Evolutionary conservation across 1,139 yeast species (phyloP), one percentile per base, ranked within the genome.

Genomic region (Saccharomyces hybrid): DNA sequence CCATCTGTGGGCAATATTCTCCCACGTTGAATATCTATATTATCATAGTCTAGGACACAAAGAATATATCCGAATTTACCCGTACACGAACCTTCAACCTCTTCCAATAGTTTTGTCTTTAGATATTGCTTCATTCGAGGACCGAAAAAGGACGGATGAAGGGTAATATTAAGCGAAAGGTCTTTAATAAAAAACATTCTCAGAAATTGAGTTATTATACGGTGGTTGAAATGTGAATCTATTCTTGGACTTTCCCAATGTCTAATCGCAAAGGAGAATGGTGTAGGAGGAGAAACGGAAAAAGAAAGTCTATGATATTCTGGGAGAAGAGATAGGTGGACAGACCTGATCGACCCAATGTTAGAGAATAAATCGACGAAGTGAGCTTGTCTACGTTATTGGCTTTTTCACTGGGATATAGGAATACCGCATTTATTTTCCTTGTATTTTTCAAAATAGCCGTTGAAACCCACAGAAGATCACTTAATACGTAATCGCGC

Each of bases 1-100:
- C 99, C 99, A 55, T 79, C 80, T 11, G 93, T 85, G 1, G 99
- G 96, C 51, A 93, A 80, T 59, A 93, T 88, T 64, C 89, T 78
- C 31, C 99, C 99, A 64, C 89, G 86, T 51, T 97, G 99, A 49
- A 93, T 96, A 68, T 93, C 97, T 58, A 95, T 89, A 63, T 85
- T 83, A 86, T 88, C 89, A 61, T 96, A 89, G 68, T 93, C 99
- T 69, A 93, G 78, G 47, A 93, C 99, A 73, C 98, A 93, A 56
- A 93, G 87, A 63, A 93, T 93, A 71, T 93, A 93, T 6, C 99
- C 99, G 73, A 93, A 93, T 71, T 93, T 96, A 63, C 99, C 99
- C 1, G 99, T 90, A 74, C 99, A 95, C 1, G 98, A 90, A 23
- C 99, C 99, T 72, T 93, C 99, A 50, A 95, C 99, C 67, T 93